These are phyloP conservation scores for Fusarium buharicum DNA, from an alignment of 2,329 filamentous ascomycete genomes.

Conservation along the genomic window DNA sequence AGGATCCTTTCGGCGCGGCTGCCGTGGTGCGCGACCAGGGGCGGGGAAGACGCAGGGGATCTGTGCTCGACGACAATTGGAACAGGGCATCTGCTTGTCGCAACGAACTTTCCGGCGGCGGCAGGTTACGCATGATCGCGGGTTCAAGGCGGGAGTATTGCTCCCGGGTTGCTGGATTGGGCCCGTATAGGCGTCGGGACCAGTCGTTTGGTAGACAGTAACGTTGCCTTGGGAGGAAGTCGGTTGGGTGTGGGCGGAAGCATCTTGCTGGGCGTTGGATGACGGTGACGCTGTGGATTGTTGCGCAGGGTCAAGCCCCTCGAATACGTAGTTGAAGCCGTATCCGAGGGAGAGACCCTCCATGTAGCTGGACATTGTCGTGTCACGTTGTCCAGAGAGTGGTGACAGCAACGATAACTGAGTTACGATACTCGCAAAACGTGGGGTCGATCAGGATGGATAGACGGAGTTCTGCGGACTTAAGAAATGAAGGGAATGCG, in stretches of 20 bases:
- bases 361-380: conserved; percentile 39
- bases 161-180: conserved; percentile 51
- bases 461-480: conserved; percentile 21
- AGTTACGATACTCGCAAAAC: conserved; percentile 8
- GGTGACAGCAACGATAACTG: conserved; percentile 5
- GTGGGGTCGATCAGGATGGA: conserved; percentile 20
- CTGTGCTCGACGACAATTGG: conserved; percentile 76
- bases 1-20: conserved; percentile 71
- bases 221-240: conserved; percentile 48
- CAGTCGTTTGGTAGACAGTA: conserved; percentile 55
- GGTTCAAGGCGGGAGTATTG: conserved; percentile 54
- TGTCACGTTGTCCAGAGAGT: conserved; percentile 28
- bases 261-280: conserved; percentile 39
- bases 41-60: conserved; percentile 80
- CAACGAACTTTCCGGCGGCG: conserved; percentile 75
- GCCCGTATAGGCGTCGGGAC: conserved; percentile 52
- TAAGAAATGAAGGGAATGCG: conserved; percentile 10
- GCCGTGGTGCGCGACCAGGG: conserved; percentile 76
- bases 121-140: conserved; percentile 62
- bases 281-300: conserved; percentile 41
- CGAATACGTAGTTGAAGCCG: conserved; percentile 41
- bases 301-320: conserved; percentile 37
- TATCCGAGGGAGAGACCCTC: conserved; percentile 40
- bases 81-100: conserved; percentile 81
- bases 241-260: conserved; percentile 26